Evolutionary conservation across 768 basidiomycete species (phyloP).

Genomic region (Mycena albidolilacea): DNA sequence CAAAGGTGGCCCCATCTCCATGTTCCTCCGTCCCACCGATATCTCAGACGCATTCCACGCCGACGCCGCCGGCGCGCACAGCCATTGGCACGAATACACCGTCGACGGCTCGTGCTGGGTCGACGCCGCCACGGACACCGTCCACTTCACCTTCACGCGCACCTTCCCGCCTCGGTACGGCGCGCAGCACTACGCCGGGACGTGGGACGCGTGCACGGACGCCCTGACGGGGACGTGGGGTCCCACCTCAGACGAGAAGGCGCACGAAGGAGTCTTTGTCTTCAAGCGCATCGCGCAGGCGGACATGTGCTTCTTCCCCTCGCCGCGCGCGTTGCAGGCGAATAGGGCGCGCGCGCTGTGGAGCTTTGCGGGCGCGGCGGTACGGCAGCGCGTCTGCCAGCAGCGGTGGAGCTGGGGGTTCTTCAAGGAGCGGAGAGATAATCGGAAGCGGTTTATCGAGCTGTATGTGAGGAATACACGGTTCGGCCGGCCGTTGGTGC

Average conservation of each 20-base stretch:
- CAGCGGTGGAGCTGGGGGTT: constrained; percentile 47
- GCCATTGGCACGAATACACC: constrained; percentile 32
- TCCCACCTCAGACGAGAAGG: constrained; percentile 26
- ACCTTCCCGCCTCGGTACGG: constrained; percentile 40
- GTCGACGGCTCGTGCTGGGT: constrained; percentile 38
- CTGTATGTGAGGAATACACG: constrained; percentile 43
- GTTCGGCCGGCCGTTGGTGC: constrained; percentile 32
- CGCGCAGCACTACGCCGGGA: constrained; percentile 41
- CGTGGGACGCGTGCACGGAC: constrained; percentile 32
- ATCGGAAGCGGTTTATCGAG: constrained; percentile 44
- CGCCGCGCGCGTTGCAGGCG: constrained; percentile 39
- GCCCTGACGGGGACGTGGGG: constrained; percentile 47
- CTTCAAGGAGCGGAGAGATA: constrained; percentile 46
- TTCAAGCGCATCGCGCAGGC: constrained; percentile 45
- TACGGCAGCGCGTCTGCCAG: constrained; percentile 39
- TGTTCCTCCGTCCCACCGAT: neutral
- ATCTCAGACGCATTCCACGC: constrained; percentile 21
- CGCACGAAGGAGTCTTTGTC: constrained; percentile 42
- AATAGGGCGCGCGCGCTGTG: constrained; percentile 48
- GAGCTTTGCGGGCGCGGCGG: constrained; percentile 47
- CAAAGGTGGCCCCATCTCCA: constrained; percentile 22
- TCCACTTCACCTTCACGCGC: constrained; percentile 39
- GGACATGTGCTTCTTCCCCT: constrained; percentile 43
- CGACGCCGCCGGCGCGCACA: constrained; percentile 18
- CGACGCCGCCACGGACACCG: constrained; percentile 5